These are phyloP conservation scores for Fermentozyma sake DNA, from an alignment of 1,139 yeast genomes.

Conservation along the genomic window DNA sequence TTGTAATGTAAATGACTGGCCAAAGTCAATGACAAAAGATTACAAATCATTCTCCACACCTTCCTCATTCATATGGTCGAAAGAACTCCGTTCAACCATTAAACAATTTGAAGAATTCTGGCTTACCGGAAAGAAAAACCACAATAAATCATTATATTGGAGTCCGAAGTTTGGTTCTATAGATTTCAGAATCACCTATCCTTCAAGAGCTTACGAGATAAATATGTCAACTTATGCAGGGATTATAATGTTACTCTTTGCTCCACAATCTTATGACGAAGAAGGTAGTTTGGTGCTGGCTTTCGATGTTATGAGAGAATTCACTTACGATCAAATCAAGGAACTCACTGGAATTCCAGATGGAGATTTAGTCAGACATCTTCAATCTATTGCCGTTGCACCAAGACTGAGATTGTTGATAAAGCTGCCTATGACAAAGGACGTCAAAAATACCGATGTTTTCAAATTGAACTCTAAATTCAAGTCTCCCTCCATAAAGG, in stretches of 20 bases:
- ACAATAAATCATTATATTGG: slow-evolving; percentile 77
- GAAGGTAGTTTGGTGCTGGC: slow-evolving; percentile 34
- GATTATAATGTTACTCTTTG: slow-evolving; percentile 68
- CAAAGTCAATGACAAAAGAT: slow-evolving; percentile 49
- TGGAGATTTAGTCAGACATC: slow-evolving; percentile 66
- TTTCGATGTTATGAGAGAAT: slow-evolving; percentile 35
- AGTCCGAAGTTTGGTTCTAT: slow-evolving; percentile 79
- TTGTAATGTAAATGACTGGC: slow-evolving; percentile 51
- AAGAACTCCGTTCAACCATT: slow-evolving; percentile 33
- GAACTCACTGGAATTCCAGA: slow-evolving; percentile 70
- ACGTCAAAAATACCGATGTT: slow-evolving; percentile 57
- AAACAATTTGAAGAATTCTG: slow-evolving; percentile 41
- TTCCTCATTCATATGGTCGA: slow-evolving; percentile 50
- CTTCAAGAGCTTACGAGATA: slow-evolving; percentile 69
- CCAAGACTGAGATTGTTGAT: slow-evolving; percentile 70
- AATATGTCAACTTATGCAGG: slow-evolving; percentile 82
- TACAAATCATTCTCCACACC: slow-evolving; percentile 43
- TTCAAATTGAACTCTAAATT: slow-evolving; percentile 71
- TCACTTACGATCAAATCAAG: slow-evolving; percentile 56
- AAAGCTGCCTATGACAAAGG: slow-evolving; percentile 73
- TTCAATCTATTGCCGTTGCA: slow-evolving; percentile 83
- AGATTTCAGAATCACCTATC: slow-evolving; percentile 67
- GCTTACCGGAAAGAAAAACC: slow-evolving; percentile 53
- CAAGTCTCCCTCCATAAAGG: slow-evolving; percentile 64
- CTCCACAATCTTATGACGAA: slow-evolving; percentile 47